Evolutionary conservation across 805 yeast genomes (phyloP), one percentile per base, ranked within the genome.

Genomic region (Nakazawaea ambrosiae): DNA sequence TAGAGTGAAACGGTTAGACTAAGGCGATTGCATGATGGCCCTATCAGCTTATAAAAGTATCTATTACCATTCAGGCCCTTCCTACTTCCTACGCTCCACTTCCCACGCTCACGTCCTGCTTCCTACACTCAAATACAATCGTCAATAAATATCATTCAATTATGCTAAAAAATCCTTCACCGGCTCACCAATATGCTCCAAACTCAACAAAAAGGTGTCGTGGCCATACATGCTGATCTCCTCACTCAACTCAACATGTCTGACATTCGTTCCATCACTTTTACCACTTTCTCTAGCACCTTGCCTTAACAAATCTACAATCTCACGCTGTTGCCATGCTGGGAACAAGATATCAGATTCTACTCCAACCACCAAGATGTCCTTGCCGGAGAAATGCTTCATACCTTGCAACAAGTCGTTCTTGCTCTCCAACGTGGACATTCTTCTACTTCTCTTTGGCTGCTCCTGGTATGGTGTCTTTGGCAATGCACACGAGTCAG

Each of bases 341-440:
- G 97, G 97, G 66, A 89, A 89, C 36, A 89, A 66, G 28, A 84
- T 83, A 55, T 89, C 97, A 1, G 92, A 81, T 53, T 85, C 92
- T n/a, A 88, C 96, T 9, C 97, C 97, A 36, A 89, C 71, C 4
- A 89, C 85, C 39, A 89, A 64, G 3, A 84, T 68, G 24, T 82
- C 78, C 42, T 78, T 75, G 45, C 78, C 66, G 1, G 81, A 66
- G 40, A 89, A 63, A 20, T 73, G 72, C 22, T 54, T 49, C 66
- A 89, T 61, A 2, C 97, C 97, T 15, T 64, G 58, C 17, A 66
- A 58, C 28, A 89, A 64, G 54, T 89, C 96, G 4, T 60, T 53
- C 16, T 63, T 60, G 2, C 81, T 65, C 41, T 78, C 81, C 37
- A 78, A 81, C 1, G 63, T 63, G 0, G 80, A 63, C 6, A 68